Conservation (phyloP, 495 filamentous ascomycete genomes). For the Lasiosphaeria ovina region DNA sequence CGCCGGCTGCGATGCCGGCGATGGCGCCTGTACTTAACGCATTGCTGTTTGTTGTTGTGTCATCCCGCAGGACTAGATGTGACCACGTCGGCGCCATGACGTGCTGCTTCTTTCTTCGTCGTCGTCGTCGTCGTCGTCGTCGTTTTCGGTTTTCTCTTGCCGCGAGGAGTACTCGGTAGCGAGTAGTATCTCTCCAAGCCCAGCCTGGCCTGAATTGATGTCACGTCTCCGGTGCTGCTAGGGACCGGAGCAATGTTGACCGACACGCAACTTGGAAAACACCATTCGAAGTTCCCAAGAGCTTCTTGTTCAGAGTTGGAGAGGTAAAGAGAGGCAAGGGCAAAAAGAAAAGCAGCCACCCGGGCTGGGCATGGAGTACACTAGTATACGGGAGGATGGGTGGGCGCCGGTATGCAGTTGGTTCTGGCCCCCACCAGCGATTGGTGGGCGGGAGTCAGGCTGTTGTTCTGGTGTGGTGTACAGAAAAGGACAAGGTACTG, state of each 20-base stretch:
- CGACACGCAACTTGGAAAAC: conserved; percentile 9
- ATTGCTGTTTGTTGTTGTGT: conserved; percentile 3
- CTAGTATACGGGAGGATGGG: conserved; percentile 8
- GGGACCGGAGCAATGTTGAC: conserved; percentile 16
- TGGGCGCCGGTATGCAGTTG: conserved; percentile 18
- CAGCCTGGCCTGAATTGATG: conserved; percentile 13
- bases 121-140: background rate
- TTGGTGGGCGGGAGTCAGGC: background rate
- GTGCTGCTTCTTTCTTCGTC: background rate
- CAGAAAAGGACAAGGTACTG: background rate
- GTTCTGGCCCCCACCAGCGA: conserved; percentile 17
- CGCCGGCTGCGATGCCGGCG: conserved; percentile 43
- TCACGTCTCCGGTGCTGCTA: conserved; percentile 9
- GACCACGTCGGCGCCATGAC: conserved; percentile 33
- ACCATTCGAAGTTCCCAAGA: conserved; percentile 1
- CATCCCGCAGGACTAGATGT: conserved; percentile 19
- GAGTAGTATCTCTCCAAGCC: conserved; percentile 8
- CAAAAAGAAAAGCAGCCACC: conserved; percentile 15
- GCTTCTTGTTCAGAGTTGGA: conserved; percentile 2
- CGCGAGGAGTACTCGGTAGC: background rate
- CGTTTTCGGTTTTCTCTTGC: no score
- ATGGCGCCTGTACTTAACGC: conserved; percentile 44
- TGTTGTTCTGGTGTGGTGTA: background rate
- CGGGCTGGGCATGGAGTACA: background rate
- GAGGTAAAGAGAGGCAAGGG: conserved; percentile 1